Evolutionary conservation across 495 filamentous ascomycete species (phyloP), one percentile per base, ranked within the genome.

Genomic region (Lasiosphaeria miniovina): DNA sequence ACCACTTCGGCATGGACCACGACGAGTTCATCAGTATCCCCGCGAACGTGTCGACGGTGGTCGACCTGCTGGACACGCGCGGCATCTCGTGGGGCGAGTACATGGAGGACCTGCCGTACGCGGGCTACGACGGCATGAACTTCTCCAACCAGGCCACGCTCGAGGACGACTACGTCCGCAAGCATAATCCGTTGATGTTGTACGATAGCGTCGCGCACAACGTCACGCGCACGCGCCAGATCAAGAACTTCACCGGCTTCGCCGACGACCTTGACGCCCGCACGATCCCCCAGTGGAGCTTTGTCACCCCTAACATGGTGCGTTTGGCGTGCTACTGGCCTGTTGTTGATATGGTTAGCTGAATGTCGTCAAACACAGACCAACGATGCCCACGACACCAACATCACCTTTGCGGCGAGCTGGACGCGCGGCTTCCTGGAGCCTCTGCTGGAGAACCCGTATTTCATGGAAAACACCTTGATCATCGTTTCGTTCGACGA

Each of bases 241-340:
- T 88, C 72, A 89, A 90, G 77, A 89, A 87, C 69, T 79, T 87
- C 61, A 85, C 84, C 43, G 36, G 60, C 54, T 89, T 90, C 68
- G 71, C 77, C 48, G 70, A 81, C 32, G 87, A 90, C 57, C 71
- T 89, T 32, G 71, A 78, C 55, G 71, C 76, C 54, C 66, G 83
- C 50, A 76, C 72, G 32, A 78, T 91, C 9, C 88, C 87, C 11
- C 88, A 90, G 69, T 88, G 85, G 84, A 80, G 83, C 63, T 90
- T 90, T 70, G 82, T 90, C 58, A 90, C 87, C 14, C 88, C 88
- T 12, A 90, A 90, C 76, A 89, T 90, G 87, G 54, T 56, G 10
- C n/a, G 51, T 35, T 36, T 24, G 24, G 24, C 24, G 24, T 24
- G 24, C 24, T 24, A 0, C 24, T 24, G 14, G 10, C 35, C 11